Percentiles rank a stretch among this genome's conserved stretches.
Conservation (phyloP, 1,284 basidiomycete genomes). For the Inonotus hispidus region DNA sequence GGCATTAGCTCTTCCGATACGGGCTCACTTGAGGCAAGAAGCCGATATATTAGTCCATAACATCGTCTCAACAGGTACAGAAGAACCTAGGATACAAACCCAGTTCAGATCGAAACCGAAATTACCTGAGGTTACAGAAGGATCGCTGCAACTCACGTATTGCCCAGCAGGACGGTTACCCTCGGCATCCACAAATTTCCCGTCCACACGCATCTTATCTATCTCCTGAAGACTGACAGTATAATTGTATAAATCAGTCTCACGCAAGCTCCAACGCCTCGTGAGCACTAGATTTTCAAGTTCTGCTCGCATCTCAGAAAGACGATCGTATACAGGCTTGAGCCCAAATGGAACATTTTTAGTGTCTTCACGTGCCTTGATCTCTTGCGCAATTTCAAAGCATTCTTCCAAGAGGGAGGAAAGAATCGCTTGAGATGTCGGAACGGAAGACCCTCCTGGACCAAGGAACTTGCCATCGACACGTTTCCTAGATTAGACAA, state of each 20-base stretch:
- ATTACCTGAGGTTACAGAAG: neutral
- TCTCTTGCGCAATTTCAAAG: conserved; percentile 95
- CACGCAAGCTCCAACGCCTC: conserved; percentile 94
- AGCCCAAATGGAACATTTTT: conserved; percentile 85
- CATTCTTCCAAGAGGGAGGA: conserved; percentile 92
- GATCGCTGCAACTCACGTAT: conserved; percentile 57
- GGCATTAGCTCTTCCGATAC: conserved; percentile 99
- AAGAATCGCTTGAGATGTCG: conserved; percentile 86
- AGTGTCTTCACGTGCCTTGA: conserved; percentile 90
- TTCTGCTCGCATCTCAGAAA: conserved; percentile 81
- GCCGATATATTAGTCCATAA: conserved; percentile 92
- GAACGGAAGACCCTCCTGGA: conserved; percentile 81
- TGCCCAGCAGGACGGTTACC: conserved; percentile 89
- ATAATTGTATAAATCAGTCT: conserved; percentile 96
- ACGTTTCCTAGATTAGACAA: conserved; percentile 56
- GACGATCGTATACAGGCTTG: conserved; percentile 92
- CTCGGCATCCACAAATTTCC: conserved; percentile 94
- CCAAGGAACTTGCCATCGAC: conserved; percentile 96
- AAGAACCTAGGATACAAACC: conserved; percentile 55
- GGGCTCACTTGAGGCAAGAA: conserved; percentile 96
- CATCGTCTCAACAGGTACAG: conserved; percentile 91
- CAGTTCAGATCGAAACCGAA: neutral
- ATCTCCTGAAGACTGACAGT: conserved; percentile 93
- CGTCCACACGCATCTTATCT: conserved; percentile 94
- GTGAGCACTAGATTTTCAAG: conserved; percentile 89